phyloP scores from a whole-genome alignment of 202 grass and related monocot genomes.

The Brachypodium distachyon region DNA sequence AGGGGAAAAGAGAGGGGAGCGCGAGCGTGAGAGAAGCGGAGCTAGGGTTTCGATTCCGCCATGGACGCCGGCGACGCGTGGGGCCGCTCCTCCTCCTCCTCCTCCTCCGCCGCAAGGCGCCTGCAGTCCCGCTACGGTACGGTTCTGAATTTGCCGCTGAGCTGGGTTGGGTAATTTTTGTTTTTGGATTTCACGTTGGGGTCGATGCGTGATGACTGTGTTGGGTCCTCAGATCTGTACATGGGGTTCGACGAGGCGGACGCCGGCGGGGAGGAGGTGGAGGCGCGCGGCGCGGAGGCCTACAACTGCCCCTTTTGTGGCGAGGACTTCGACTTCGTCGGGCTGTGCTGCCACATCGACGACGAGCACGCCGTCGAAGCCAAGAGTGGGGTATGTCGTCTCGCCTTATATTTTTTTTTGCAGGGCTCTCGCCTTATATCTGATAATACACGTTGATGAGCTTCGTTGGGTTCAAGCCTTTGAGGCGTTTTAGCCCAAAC shows the following conservation, averaged over 20 bases:
- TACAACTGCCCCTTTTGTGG: conserved; percentile 86
- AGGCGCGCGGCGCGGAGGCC: conserved; percentile 27
- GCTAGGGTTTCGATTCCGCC: conserved; percentile 20
- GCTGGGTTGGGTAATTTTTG: neutral
- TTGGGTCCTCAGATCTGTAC: conserved; percentile 43
- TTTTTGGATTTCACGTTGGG: neutral
- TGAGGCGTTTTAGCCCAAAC: neutral
- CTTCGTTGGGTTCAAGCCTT: neutral
- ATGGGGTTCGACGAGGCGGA: conserved; percentile 54
- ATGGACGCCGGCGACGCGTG: conserved; percentile 56
- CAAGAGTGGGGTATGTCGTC: conserved; percentile 42
- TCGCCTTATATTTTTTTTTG: too few species aligned
- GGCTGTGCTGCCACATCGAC: conserved; percentile 77
- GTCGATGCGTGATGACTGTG: neutral
- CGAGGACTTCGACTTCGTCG: conserved; percentile 87
- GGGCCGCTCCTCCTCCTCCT: conserved; percentile 44
- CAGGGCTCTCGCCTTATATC: too few species aligned
- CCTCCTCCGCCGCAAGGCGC: conserved; percentile 45
- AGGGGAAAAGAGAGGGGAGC: neutral
- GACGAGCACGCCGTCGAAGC: conserved; percentile 76
- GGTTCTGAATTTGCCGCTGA: neutral
- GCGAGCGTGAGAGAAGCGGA: neutral
- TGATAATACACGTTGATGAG: neutral
- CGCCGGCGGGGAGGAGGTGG: conserved; percentile 40
- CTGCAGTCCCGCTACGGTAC: conserved; percentile 74